Percentiles rank a stretch among this genome's conserved stretches.
phyloP scores from a whole-genome alignment of 1,284 basidiomycete species.

The Meripilus lineatus region DNA sequence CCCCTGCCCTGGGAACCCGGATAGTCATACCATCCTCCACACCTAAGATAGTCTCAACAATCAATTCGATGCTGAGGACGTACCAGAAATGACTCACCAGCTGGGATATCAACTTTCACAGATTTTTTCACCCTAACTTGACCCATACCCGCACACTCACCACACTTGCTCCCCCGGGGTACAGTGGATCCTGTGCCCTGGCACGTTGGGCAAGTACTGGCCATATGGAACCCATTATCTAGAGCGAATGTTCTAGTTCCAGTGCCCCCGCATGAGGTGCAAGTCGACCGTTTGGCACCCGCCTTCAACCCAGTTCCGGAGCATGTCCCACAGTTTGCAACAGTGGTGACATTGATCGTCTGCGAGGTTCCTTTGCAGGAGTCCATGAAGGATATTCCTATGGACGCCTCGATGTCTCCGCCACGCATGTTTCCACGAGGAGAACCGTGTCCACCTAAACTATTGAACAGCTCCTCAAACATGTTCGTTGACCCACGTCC shows the following conservation, averaged over 20 bases:
- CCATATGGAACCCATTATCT: slow-evolving; percentile 96
- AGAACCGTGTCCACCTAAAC: slow-evolving; percentile 52
- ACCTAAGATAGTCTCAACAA: slow-evolving; percentile 41
- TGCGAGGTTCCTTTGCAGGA: slow-evolving; percentile 88
- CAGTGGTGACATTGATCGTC: slow-evolving; percentile 75
- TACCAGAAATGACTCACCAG: slow-evolving; percentile 65
- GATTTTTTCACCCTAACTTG: slow-evolving; percentile 80
- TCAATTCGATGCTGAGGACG: not conserved
- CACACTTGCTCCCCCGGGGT: slow-evolving; percentile 78
- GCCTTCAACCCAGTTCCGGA: slow-evolving; percentile 84
- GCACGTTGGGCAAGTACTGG: slow-evolving; percentile 86
- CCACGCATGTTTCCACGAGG: slow-evolving; percentile 58
- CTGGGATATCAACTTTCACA: slow-evolving; percentile 83
- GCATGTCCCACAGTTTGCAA: slow-evolving; percentile 84
- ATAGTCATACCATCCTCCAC: slow-evolving; percentile 98
- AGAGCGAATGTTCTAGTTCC: slow-evolving; percentile 91
- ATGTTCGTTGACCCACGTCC: slow-evolving; percentile 59
- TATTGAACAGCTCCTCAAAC: slow-evolving; percentile 86
- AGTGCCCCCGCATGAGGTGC: slow-evolving; percentile 79
- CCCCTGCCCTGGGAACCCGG: slow-evolving; percentile 80
- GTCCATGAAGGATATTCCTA: slow-evolving; percentile 87
- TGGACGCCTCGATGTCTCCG: slow-evolving; percentile 77
- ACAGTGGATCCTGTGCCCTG: slow-evolving; percentile 81
- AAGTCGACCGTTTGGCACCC: slow-evolving; percentile 82
- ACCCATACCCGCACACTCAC: slow-evolving; percentile 82